Evolutionary conservation across 176 grass and related monocot genomes (phyloP).

Genomic region (Avena atlantica): DNA sequence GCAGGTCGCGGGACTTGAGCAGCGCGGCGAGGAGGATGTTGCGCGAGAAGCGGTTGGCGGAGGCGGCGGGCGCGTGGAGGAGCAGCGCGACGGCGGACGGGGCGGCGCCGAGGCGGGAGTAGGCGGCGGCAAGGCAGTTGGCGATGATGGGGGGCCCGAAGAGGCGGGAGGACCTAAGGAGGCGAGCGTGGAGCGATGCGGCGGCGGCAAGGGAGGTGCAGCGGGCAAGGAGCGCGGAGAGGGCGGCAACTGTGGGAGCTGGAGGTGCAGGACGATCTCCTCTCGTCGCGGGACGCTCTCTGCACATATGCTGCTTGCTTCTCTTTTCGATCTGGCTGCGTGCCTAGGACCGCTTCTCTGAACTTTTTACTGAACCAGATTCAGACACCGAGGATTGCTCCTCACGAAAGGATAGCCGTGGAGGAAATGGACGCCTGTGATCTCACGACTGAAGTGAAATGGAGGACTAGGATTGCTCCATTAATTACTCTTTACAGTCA

Average conservation of each 20-base stretch:
- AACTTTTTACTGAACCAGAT: neutral
- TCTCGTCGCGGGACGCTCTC: neutral
- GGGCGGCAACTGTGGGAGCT: slow-evolving; percentile 30
- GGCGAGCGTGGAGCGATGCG: slow-evolving; percentile 56
- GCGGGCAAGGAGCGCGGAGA: slow-evolving; percentile 51
- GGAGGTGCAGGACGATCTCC: neutral
- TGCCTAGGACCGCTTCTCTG: neutral
- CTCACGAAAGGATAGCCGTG: no score
- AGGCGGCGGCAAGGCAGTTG: slow-evolving; percentile 68
- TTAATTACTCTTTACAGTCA: no score
- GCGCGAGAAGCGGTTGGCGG: slow-evolving; percentile 60
- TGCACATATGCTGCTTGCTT: neutral
- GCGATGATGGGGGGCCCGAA: slow-evolving; percentile 54
- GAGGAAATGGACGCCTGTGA: no score
- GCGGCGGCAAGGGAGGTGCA: slow-evolving; percentile 49
- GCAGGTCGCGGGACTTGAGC: slow-evolving; percentile 34
- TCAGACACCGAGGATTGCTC: no score
- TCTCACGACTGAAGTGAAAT: no score
- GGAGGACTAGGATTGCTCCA: no score
- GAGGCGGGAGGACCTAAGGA: slow-evolving; percentile 62
- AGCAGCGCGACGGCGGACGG: slow-evolving; percentile 51
- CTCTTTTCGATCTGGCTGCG: neutral
- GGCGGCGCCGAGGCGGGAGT: slow-evolving; percentile 55
- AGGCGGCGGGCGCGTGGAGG: slow-evolving; percentile 32
- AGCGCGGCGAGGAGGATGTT: slow-evolving; percentile 62